Conservation (phyloP, 1,139 yeast genomes). For the Taphrina flavorubra region DNA sequence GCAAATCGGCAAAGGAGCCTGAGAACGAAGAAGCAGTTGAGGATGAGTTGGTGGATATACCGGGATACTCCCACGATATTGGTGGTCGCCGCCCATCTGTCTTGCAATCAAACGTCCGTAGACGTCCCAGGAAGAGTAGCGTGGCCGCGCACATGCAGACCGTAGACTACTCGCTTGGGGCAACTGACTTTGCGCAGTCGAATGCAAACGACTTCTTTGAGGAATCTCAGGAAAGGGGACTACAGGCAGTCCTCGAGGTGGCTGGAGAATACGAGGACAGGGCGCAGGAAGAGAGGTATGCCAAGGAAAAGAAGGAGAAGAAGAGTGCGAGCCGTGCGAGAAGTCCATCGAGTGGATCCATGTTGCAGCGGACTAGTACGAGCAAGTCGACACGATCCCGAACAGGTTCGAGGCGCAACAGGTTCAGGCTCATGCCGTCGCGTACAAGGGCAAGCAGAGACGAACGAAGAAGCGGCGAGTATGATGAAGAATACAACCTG, state of each 20-base stretch:
- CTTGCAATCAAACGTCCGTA: neutral
- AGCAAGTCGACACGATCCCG: conserved; percentile 20
- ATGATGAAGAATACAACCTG: conserved; percentile 28
- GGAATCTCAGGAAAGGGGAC: conserved; percentile 36
- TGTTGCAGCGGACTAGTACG: conserved; percentile 30
- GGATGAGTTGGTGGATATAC: conserved; percentile 4
- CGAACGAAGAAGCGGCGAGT: conserved; percentile 13
- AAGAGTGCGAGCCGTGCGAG: conserved; percentile 25
- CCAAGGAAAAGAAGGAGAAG: conserved; percentile 18
- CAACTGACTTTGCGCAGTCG: conserved; percentile 37
- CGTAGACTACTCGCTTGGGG: conserved; percentile 37
- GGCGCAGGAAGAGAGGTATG: conserved; percentile 28
- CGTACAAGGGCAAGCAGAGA: conserved; percentile 9
- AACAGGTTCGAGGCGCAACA: conserved; percentile 18
- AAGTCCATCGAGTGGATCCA: conserved; percentile 9
- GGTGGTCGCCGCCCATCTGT: conserved; percentile 11
- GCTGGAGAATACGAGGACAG: conserved; percentile 37
- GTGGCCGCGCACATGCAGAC: conserved; percentile 34
- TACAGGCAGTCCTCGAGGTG: conserved; percentile 38
- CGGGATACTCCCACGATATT: conserved; percentile 2
- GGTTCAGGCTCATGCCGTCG: conserved; percentile 34
- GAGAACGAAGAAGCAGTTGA: conserved; percentile 25
- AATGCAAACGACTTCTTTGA: conserved; percentile 36
- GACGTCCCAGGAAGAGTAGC: conserved; percentile 13
- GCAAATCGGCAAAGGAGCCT: conserved; percentile 2